Conservation (phyloP, 2,329 filamentous ascomycete species). For the Chaetothyriales sp. region DNA sequence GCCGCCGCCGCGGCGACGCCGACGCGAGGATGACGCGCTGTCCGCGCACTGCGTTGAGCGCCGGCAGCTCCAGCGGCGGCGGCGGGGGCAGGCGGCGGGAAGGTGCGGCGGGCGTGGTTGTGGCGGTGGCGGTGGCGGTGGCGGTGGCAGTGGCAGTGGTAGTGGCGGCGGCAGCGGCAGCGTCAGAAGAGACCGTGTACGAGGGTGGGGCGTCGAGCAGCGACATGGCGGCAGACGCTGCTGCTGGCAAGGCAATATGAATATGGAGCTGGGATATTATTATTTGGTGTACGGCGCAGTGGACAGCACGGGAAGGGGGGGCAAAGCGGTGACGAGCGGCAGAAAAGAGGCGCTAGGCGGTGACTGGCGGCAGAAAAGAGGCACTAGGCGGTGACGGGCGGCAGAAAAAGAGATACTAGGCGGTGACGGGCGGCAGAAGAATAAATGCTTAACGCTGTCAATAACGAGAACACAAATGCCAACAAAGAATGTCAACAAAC, state of each 20-base stretch:
- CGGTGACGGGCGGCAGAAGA: too few species aligned
- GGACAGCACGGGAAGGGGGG: not conserved
- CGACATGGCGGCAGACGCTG: not conserved
- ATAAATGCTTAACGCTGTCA: too few species aligned
- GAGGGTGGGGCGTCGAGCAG: slow-evolving; percentile 14
- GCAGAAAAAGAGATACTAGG: too few species aligned
- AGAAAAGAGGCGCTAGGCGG: not conserved
- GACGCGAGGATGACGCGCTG: slow-evolving; percentile 84
- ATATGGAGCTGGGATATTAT: not conserved
- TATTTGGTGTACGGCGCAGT: not conserved
- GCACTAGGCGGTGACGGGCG: too few species aligned
- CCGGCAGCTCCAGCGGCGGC: slow-evolving; percentile 61
- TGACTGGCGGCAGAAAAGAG: too few species aligned
- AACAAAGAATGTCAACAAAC: too few species aligned
- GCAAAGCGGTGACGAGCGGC: not conserved
- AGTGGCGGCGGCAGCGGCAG: slow-evolving; percentile 3
- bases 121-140: slow-evolving; percentile 7
- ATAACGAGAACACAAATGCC: too few species aligned
- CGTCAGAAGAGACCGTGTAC: slow-evolving; percentile 11
- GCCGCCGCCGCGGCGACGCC: slow-evolving; percentile 68
- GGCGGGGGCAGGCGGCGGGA: slow-evolving; percentile 13
- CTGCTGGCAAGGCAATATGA: not conserved
- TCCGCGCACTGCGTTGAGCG: slow-evolving; percentile 59
- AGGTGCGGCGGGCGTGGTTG: not conserved
- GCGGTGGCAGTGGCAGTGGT: slow-evolving; percentile 2